These are phyloP conservation scores for Eucalyptus erythrocorys DNA, from an alignment of 345 rosid genomes.

Conservation along the genomic window DNA sequence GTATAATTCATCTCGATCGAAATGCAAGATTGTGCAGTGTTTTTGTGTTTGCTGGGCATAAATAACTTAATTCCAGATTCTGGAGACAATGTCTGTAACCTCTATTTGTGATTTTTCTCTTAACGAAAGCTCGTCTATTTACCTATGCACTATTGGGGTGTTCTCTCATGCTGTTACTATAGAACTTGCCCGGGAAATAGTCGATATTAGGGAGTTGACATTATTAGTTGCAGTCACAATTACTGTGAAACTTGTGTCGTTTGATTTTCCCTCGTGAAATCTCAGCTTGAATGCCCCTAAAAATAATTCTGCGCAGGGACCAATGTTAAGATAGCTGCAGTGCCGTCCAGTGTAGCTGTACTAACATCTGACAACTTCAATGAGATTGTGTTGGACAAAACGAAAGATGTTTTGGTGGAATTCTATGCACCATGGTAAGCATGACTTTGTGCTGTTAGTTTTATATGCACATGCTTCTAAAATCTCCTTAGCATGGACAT, in stretches of 20 bases:
- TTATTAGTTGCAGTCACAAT: background rate
- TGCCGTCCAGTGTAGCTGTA: slow-evolving; percentile 67
- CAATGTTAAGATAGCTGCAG: slow-evolving; percentile 74
- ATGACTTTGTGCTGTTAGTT: background rate
- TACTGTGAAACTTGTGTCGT: background rate
- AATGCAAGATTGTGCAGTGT: background rate
- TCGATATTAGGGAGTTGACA: background rate
- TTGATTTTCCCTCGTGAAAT: background rate
- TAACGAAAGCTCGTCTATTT: background rate
- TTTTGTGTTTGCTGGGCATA: background rate
- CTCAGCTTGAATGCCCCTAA: background rate
- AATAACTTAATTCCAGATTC: background rate
- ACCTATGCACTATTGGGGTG: background rate
- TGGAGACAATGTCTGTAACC: background rate
- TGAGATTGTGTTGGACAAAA: slow-evolving; percentile 72
- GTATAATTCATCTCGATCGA: background rate
- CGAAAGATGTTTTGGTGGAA: slow-evolving; percentile 92
- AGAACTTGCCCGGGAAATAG: background rate
- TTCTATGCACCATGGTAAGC: slow-evolving; percentile 97
- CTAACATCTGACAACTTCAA: slow-evolving; percentile 67
- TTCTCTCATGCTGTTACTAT: background rate
- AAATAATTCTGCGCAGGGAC: slow-evolving; percentile 43
- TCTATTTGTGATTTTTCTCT: background rate
- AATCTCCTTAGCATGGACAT: background rate
- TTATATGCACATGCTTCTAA: background rate